Conservation (phyloP, 2,329 filamentous ascomycete genomes). For the Calonectria pseudoturangicola region DNA sequence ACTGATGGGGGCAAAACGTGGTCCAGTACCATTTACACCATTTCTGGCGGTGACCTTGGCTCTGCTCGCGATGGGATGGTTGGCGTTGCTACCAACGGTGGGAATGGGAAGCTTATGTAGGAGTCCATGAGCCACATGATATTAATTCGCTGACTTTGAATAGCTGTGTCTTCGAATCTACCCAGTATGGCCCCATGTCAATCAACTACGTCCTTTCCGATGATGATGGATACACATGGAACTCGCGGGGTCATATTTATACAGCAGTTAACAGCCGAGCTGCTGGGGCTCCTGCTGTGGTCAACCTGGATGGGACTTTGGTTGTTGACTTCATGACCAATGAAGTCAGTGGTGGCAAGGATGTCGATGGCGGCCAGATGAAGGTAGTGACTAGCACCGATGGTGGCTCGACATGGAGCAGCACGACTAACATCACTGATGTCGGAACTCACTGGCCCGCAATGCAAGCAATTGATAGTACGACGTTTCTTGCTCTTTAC, state of each 20-base stretch:
- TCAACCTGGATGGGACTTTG: not conserved
- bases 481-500: slow-evolving; percentile 8
- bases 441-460: slow-evolving; percentile 12
- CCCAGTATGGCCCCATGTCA: slow-evolving; percentile 1
- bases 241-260: slow-evolving; percentile 13
- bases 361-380: slow-evolving; percentile 16
- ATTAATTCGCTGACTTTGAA: not conserved
- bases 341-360: not conserved
- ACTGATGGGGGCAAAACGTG: not conserved
- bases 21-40: not conserved
- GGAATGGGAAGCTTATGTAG: slow-evolving; percentile 9
- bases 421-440: not conserved
- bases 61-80: slow-evolving; percentile 11
- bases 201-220: slow-evolving; percentile 4
- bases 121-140: too few relatives aligned
- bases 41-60: not conserved
- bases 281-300: not conserved
- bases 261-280: not conserved
- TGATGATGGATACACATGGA: slow-evolving; percentile 14
- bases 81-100: not conserved
- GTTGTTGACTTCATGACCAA: slow-evolving; percentile 18
- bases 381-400: slow-evolving; percentile 2
- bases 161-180: slow-evolving; percentile 3
- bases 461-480: not conserved
- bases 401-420: not conserved